Evolutionary conservation across 2,329 filamentous ascomycete species (phyloP).

Genomic region (Pyrenochaeta sp.): DNA sequence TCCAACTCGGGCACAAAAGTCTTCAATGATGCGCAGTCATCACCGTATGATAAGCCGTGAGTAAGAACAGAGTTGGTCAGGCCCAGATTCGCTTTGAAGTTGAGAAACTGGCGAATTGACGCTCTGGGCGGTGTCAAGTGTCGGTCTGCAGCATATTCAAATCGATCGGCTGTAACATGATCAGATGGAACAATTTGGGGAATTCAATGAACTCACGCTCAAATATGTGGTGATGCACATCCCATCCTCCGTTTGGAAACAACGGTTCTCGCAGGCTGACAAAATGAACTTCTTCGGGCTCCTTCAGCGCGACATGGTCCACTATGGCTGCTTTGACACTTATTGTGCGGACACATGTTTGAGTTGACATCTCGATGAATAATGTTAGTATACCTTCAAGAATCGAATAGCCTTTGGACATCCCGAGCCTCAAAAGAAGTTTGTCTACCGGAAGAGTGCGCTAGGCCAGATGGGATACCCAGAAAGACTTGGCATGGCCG

Average conservation of each 20-base stretch:
- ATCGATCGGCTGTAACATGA: slow-evolving; percentile 13
- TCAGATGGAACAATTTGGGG: neutral
- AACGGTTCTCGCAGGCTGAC: too few species aligned
- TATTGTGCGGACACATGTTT: too few species aligned
- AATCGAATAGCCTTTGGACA: too few species aligned
- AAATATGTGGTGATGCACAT: slow-evolving; percentile 20
- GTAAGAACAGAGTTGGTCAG: slow-evolving; percentile 49
- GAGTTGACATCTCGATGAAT: too few species aligned
- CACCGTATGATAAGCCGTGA: slow-evolving; percentile 50
- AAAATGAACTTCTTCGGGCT: neutral
- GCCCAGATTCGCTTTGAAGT: slow-evolving; percentile 32
- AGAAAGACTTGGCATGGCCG: too few species aligned
- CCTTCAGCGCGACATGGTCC: neutral
- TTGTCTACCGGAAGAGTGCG: too few species aligned
- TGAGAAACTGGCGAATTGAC: slow-evolving; percentile 30
- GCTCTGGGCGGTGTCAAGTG: slow-evolving; percentile 42
- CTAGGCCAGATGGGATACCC: too few species aligned
- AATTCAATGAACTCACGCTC: slow-evolving; percentile 9
- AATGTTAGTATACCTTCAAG: too few species aligned
- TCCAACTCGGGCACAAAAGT: slow-evolving; percentile 42
- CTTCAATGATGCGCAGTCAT: slow-evolving; percentile 46
- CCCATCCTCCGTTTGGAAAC: slow-evolving; percentile 15
- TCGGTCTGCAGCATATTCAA: slow-evolving; percentile 31
- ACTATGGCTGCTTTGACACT: too few species aligned
- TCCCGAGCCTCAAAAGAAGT: too few species aligned